These are phyloP conservation scores for Pythium grandisporangium DNA, from an alignment of 352 stramenopile species.

Conservation along the genomic window DNA sequence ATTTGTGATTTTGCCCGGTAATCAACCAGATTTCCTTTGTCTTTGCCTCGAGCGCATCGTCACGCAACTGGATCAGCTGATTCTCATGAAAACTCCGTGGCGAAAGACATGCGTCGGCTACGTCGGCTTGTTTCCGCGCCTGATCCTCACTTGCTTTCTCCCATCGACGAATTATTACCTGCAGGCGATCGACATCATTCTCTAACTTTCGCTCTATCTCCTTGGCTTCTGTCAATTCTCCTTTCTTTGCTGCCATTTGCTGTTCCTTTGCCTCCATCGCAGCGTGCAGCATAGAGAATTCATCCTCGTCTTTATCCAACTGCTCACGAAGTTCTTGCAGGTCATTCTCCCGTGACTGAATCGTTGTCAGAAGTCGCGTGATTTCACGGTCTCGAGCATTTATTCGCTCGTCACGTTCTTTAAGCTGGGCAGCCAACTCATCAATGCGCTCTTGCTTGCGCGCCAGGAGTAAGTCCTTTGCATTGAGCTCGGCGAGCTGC, in stretches of 20 bases:
- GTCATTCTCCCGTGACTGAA: constrained; percentile 14
- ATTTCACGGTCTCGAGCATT: neutral
- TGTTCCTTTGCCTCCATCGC: constrained; percentile 42
- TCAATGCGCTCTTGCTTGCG: constrained; percentile 57
- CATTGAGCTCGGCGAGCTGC: constrained; percentile 52
- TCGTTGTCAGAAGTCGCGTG: constrained; percentile 4
- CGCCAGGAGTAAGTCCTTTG: constrained; percentile 49
- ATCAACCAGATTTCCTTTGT: constrained; percentile 66
- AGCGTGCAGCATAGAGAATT: constrained; percentile 52
- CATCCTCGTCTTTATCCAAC: constrained; percentile 51
- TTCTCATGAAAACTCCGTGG: constrained; percentile 67
- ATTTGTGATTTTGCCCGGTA: constrained; percentile 49
- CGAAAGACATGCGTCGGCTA: constrained; percentile 52
- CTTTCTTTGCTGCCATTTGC: constrained; percentile 21
- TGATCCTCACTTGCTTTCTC: constrained; percentile 37
- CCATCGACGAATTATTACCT: constrained; percentile 22
- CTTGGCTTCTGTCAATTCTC: constrained; percentile 15
- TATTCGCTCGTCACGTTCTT: constrained; percentile 11
- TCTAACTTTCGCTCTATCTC: constrained; percentile 26
- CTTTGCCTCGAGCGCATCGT: constrained; percentile 65
- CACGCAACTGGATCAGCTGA: constrained; percentile 59
- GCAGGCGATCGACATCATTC: constrained; percentile 32
- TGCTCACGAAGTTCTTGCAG: constrained; percentile 32
- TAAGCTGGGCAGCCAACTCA: constrained; percentile 40
- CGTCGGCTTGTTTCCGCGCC: constrained; percentile 27